phyloP scores from a whole-genome alignment of 179 eudicot genomes.

The Sideroxylon spinosum region DNA sequence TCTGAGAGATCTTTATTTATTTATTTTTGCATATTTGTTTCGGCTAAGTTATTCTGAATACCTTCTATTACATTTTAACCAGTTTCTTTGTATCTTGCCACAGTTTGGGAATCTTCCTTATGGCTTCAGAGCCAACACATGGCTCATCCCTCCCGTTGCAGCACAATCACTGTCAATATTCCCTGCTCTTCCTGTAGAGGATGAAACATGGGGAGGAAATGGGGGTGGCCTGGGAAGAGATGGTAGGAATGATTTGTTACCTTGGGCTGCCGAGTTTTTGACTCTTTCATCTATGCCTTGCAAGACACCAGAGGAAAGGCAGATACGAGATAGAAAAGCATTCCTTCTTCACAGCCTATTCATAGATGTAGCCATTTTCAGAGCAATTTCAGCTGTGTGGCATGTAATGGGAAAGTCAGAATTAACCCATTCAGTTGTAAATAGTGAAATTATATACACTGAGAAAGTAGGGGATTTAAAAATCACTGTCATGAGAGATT shows the following conservation, averaged over 20 bases:
- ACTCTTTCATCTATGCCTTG: slow-evolving; percentile 94
- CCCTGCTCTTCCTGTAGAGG: slow-evolving; percentile 86
- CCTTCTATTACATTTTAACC: neutral
- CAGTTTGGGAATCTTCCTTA: slow-evolving; percentile 98
- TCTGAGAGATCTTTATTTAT: neutral
- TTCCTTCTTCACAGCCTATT: slow-evolving; percentile 92
- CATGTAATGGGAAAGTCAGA: slow-evolving; percentile 52
- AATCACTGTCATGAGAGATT: slow-evolving; percentile 68
- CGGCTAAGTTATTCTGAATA: neutral
- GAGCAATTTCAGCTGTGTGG: slow-evolving; percentile 63
- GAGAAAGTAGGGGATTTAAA: slow-evolving; percentile 78
- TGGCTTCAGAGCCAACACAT: slow-evolving; percentile 98
- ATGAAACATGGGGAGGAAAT: slow-evolving; percentile 94
- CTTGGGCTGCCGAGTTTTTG: slow-evolving; percentile 79
- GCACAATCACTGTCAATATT: slow-evolving; percentile 66
- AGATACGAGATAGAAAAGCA: slow-evolving; percentile 89
- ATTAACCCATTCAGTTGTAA: slow-evolving; percentile 24
- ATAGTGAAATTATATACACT: slow-evolving; percentile 39
- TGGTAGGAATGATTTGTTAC: slow-evolving; percentile 69
- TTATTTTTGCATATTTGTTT: neutral
- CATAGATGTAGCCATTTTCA: slow-evolving; percentile 93
- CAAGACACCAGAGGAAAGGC: slow-evolving; percentile 96
- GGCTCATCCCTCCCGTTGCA: slow-evolving; percentile 92
- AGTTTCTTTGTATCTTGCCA: slow-evolving; percentile 23
- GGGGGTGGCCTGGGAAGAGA: slow-evolving; percentile 98